Base-by-base conservation (phyloP, 257 asterid species). In the Coffea eugenioides region DNA sequence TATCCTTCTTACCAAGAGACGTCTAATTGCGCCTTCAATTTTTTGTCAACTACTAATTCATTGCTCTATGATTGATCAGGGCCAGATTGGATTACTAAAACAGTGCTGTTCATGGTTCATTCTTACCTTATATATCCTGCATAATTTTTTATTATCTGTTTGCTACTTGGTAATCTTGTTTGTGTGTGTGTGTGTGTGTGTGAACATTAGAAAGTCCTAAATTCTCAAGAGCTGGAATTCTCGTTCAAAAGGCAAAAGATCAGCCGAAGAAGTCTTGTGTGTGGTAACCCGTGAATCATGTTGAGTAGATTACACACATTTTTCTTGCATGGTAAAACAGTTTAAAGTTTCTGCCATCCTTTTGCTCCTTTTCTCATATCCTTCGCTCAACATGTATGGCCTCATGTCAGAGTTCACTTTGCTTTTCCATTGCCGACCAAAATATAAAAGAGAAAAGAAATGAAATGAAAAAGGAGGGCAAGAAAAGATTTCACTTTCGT, bases 401-500 rank as follows among this genome's bases (percentile, higher is more conserved):
- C 83, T 65, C 61, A 34, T 64, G 79, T 73, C 79, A 64, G 83
- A 64, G 77, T 73, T 80, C 36, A 39, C 65, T 64, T 74, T 73
- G 79, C 51, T 61, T 73, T 80, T 76, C 49, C 13, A 48, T 73
- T 69, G 49, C 79, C 83, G 69, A 80, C 79, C 75, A 51, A 71
- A 59, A 36, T n/a, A 18, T 9, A 4, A 25, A 9, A 3, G 8
- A 57, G 70, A 71, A 71, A 34, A 14, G 20, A 31, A 10, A 67
- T 59, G 18, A 8, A 16, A 45, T 2, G 9, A 49, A 51, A 54
- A 25, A 18, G 23, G 11, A 16, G 13, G 1, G 45, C 27, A 59
- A 57, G 27, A 21, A 21, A 16, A 3, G 14, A 79, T 49, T 67
- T 68, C 71, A 48, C 48, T 21, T 52, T 67, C 46, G 31, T 61